These are phyloP conservation scores for Phlegmacium glaucopus DNA, from an alignment of 768 basidiomycete genomes.

Conservation along the genomic window DNA sequence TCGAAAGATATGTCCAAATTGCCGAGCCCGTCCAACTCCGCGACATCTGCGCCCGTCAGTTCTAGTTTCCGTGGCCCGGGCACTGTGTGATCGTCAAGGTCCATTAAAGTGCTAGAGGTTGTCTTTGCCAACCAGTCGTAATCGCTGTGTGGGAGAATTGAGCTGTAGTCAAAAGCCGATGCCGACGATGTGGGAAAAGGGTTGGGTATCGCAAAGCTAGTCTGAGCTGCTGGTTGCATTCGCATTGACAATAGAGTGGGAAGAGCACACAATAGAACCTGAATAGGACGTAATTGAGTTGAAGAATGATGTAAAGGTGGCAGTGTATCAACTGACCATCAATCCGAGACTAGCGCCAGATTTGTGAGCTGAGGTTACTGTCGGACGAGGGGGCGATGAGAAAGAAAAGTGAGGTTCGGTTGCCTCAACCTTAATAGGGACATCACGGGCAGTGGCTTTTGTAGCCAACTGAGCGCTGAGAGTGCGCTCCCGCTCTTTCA, in stretches of 20 bases:
- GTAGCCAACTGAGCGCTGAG: conserved; percentile 59
- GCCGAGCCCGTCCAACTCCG: conserved; percentile 44
- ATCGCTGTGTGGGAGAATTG: conserved; percentile 42
- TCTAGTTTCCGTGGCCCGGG: conserved; percentile 46
- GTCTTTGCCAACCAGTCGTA: conserved; percentile 50
- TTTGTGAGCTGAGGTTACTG: conserved; percentile 47
- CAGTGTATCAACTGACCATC: conserved; percentile 49
- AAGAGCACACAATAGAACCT: conserved; percentile 77
- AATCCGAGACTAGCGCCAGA: conserved; percentile 65
- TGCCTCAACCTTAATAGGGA: conserved; percentile 56
- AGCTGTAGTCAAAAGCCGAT: conserved; percentile 44
- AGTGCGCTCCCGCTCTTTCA: conserved; percentile 63
- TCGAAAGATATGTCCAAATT: conserved; percentile 76
- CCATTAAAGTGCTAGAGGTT: conserved; percentile 38
- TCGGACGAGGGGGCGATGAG: conserved; percentile 37
- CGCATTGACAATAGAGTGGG: conserved; percentile 72
- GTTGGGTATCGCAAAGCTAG: conserved; percentile 53
- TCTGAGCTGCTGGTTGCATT: conserved; percentile 50
- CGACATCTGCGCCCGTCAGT: conserved; percentile 52
- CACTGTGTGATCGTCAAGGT: conserved; percentile 38
- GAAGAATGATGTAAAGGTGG: conserved; percentile 6
- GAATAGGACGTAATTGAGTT: conserved; percentile 22
- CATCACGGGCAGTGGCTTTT: conserved; percentile 25
- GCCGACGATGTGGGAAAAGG: conserved; percentile 40
- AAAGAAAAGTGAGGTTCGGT: conserved; percentile 48